Evolutionary conservation across 2,329 filamentous ascomycete species (phyloP).

Genomic region (Gnomoniopsis sp.): DNA sequence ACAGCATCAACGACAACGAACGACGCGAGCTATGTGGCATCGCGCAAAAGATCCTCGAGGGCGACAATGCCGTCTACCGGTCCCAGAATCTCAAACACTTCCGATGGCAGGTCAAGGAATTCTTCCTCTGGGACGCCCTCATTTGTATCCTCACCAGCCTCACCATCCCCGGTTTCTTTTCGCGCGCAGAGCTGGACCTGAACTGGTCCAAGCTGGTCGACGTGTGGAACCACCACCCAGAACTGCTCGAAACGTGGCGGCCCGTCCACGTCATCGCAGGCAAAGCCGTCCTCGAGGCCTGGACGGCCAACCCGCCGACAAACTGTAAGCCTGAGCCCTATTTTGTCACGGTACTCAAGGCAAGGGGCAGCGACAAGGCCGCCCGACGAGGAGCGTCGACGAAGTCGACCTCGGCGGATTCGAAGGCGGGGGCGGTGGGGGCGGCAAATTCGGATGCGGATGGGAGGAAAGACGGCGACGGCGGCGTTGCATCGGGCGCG

Average conservation of each 20-base stretch:
- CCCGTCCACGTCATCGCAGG: slow-evolving; percentile 28
- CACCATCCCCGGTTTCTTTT: slow-evolving; percentile 22
- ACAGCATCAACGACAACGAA: slow-evolving; percentile 24
- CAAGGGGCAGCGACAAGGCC: neutral
- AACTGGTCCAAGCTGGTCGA: slow-evolving; percentile 26
- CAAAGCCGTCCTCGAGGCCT: slow-evolving; percentile 30
- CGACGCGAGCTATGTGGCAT: slow-evolving; percentile 26
- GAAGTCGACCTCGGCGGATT: too few species aligned
- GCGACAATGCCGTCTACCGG: slow-evolving; percentile 28
- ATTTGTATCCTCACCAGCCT: slow-evolving; percentile 28
- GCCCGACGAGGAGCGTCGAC: neutral
- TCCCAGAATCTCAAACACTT: slow-evolving; percentile 24
- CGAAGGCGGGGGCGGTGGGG: neutral
- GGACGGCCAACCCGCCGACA: slow-evolving; percentile 23
- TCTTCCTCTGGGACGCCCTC: slow-evolving; percentile 31
- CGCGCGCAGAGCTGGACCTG: slow-evolving; percentile 13
- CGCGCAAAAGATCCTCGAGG: slow-evolving; percentile 34
- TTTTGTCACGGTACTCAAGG: slow-evolving; percentile 24
- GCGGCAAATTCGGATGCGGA: too few species aligned
- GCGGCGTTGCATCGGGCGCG: too few species aligned
- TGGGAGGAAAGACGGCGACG: too few species aligned
- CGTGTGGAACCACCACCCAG: slow-evolving; percentile 27
- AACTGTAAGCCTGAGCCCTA: slow-evolving; percentile 16
- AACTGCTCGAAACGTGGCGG: slow-evolving; percentile 26
- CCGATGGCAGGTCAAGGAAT: slow-evolving; percentile 30